Base-by-base conservation (phyloP, 352 stramenopile species). In the Poterioochromonas sp. region DNA sequence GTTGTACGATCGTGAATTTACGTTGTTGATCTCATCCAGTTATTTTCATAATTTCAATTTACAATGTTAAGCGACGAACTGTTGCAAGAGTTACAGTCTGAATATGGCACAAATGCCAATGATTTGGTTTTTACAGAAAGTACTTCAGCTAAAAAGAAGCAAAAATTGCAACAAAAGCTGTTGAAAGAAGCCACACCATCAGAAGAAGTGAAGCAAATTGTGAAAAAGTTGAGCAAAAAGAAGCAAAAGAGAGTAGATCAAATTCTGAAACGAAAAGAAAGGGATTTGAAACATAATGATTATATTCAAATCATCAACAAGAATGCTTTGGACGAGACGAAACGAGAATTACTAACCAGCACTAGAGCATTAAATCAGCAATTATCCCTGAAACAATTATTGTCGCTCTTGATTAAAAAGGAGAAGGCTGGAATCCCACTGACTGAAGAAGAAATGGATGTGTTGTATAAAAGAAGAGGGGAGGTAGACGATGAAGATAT, bases 401-500 rank as follows among this genome's bases (percentile, higher is more conserved):
- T 71, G 32, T 29, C 5, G 1, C 22, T 5, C 5, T 39, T 44
- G 37, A n/a, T 62, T 8, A 54, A 68, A 12, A 58, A 79, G n/a
- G 5, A 76, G 49, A 51, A 85, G 80, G 15, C 82, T 74, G 51
- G 37, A 90, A 64, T 82, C 79, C 34, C 86, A 88, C 83, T 90
- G 92, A 83, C 90, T 83, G 40, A 88, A 83, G 40, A 85, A 91
- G 32, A 87, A 91, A 62, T 82, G 84, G 76, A 83, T 91, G 40
- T 44, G n/a, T 60, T 51, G 47, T 65, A 78, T 70, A 12, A 15
- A 47, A 40, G 44, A 20, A 22, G 20, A 39, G 12, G 5, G 86
- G 34, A 71, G 26, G 15, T n/a, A 44, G 15, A 8, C 11, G 32
- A 71, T 58, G 15, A 15, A 47, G 15, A 44, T 22, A 29, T 47